These are phyloP conservation scores for Diplocarpon mali DNA, from an alignment of 2,329 filamentous ascomycete species.

Conservation along the genomic window DNA sequence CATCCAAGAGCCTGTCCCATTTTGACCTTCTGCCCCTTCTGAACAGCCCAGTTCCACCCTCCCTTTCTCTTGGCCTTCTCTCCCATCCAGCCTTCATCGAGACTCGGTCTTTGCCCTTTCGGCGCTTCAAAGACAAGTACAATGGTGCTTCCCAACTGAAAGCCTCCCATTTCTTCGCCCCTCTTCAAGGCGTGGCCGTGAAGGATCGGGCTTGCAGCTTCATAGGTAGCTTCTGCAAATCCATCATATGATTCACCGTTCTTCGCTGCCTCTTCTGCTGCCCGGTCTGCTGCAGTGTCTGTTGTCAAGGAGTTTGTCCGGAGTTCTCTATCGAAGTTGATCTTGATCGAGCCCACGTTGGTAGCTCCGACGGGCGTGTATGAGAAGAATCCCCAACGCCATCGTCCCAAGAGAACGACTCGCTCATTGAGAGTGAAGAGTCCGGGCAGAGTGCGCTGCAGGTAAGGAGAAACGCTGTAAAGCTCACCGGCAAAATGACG, in stretches of 20 bases:
- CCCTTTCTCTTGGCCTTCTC: constrained; percentile 43
- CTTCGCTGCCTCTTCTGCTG: constrained; percentile 65
- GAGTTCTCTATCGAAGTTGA: constrained; percentile 94
- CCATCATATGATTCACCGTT: constrained; percentile 79
- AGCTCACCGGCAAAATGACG: constrained; percentile 97
- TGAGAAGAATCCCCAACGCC: constrained; percentile 96
- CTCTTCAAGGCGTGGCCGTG: constrained; percentile 72
- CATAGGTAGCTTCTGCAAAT: constrained; percentile 86
- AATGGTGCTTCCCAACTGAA: constrained; percentile 88
- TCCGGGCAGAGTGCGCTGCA: constrained; percentile 83
- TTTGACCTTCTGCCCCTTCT: constrained; percentile 79
- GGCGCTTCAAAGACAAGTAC: constrained; percentile 96
- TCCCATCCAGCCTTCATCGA: constrained; percentile 49
- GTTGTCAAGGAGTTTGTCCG: constrained; percentile 87
- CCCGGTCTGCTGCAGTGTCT: constrained; percentile 81
- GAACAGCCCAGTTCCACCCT: constrained; percentile 78
- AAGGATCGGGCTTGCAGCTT: constrained; percentile 62
- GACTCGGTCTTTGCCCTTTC: constrained; percentile 42
- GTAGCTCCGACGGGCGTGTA: constrained; percentile 94
- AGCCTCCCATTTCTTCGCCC: constrained; percentile 97
- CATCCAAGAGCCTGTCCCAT: constrained; percentile 79
- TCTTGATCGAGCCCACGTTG: constrained; percentile 90
- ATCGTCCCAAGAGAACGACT: constrained; percentile 83
- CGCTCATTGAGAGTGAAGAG: constrained; percentile 96
- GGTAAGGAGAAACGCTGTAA: constrained; percentile 88